Evolutionary conservation across 2,329 filamentous ascomycete species (phyloP).

Genomic region (Xylariaceae sp.): DNA sequence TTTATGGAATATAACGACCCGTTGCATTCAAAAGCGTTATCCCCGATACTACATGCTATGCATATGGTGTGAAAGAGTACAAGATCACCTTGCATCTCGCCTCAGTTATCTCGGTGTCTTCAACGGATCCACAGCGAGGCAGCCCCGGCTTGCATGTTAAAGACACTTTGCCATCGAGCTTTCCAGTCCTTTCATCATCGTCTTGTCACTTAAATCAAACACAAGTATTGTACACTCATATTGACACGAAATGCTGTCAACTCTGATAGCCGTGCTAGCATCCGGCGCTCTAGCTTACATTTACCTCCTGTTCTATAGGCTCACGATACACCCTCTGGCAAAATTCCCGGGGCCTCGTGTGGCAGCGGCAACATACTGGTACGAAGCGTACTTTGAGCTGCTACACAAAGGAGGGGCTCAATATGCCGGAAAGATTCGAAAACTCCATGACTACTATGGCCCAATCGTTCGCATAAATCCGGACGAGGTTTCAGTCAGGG

Average conservation of each 20-base stretch:
- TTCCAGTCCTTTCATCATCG: neutral
- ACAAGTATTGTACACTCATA: neutral
- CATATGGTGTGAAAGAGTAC: no score
- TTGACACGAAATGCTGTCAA: neutral
- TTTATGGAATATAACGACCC: no score
- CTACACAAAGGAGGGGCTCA: conserved; percentile 9
- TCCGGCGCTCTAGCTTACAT: neutral
- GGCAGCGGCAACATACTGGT: conserved; percentile 7
- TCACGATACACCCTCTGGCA: conserved; percentile 9
- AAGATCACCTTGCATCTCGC: no score
- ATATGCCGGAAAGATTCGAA: conserved; percentile 6
- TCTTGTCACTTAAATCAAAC: neutral
- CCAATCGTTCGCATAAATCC: conserved; percentile 14
- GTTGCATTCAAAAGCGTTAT: no score
- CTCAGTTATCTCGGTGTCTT: no score
- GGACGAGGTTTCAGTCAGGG: conserved; percentile 9
- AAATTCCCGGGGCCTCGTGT: conserved; percentile 11
- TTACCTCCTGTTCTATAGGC: conserved; percentile 2
- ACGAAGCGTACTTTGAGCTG: conserved; percentile 12
- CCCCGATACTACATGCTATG: no score
- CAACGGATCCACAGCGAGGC: no score
- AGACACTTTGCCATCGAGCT: no score
- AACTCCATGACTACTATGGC: conserved; percentile 11
- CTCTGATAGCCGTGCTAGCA: neutral
- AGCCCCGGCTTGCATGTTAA: no score